phyloP scores from a whole-genome alignment of 371 early-diverging fungal genomes.

The Mortierella sp. region DNA sequence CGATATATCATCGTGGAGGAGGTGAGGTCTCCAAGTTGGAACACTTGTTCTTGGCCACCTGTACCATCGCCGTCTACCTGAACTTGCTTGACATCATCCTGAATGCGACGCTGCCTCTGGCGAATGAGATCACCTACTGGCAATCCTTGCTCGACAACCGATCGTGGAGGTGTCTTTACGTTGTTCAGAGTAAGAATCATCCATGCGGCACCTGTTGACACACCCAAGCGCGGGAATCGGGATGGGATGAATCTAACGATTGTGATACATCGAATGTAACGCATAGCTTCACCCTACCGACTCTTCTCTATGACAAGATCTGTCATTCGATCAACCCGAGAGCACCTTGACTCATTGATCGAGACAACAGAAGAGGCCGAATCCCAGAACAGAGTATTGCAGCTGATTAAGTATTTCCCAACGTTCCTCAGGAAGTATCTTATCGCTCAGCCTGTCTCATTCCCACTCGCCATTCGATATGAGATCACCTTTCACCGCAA shows the following conservation, averaged over 20 bases:
- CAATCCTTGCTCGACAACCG: conserved; percentile 64
- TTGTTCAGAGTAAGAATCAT: conserved; percentile 63
- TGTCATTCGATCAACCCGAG: conserved; percentile 22
- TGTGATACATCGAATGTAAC: background rate
- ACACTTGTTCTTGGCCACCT: conserved; percentile 67
- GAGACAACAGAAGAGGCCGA: conserved; percentile 15
- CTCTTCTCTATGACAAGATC: conserved; percentile 50
- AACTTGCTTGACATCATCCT: conserved; percentile 67
- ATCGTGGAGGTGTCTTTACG: conserved; percentile 61
- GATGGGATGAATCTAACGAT: background rate
- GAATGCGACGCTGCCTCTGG: conserved; percentile 70
- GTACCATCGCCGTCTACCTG: conserved; percentile 70
- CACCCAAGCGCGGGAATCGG: too few species aligned
- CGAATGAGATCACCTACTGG: conserved; percentile 79
- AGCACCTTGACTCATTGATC: conserved; percentile 44
- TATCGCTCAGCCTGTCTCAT: conserved; percentile 54
- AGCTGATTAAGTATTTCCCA: conserved; percentile 49
- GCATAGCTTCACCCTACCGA: conserved; percentile 61
- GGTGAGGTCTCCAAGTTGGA: conserved; percentile 43
- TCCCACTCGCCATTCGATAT: conserved; percentile 65
- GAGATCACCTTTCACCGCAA: conserved; percentile 71
- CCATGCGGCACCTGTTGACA: too few species aligned
- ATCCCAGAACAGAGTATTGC: conserved; percentile 17
- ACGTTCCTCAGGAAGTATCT: conserved; percentile 38
- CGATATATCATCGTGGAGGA: background rate